A percentile compares a stretch with the other conserved stretches of the same genome.
Conservation (phyloP, 2,329 filamentous ascomycete species). For the Colletotrichum orchidophilum region DNA sequence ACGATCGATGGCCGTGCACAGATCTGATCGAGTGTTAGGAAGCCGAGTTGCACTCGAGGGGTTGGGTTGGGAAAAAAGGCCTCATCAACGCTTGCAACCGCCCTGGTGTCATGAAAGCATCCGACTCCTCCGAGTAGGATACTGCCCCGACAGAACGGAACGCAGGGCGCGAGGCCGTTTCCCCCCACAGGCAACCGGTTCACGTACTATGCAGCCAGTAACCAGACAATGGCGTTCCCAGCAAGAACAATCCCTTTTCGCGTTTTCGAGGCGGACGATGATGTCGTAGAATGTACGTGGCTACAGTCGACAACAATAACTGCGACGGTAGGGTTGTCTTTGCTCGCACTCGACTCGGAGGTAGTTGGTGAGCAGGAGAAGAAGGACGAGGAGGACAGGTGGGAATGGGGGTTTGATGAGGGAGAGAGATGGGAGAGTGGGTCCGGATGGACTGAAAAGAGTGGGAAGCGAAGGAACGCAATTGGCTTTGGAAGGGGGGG, state of each 20-base stretch:
- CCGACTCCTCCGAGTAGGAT: no score
- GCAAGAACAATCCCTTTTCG: not conserved
- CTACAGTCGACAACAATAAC: conserved; percentile 1
- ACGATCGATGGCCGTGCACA: not conserved
- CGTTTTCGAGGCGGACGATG: not conserved
- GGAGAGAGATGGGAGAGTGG: conserved; percentile 20
- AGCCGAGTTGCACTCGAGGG: not conserved
- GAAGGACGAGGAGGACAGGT: not conserved
- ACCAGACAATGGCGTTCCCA: not conserved
- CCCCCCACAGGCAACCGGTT: not conserved
- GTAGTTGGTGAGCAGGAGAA: not conserved
- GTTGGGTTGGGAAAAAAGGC: not conserved
- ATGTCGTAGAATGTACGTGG: not conserved
- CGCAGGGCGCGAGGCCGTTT: conserved; percentile 8
- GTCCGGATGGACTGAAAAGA: conserved; percentile 26
- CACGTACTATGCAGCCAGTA: not conserved
- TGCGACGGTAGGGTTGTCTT: conserved; percentile 6
- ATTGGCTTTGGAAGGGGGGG: conserved; percentile 32
- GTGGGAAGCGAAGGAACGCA: conserved; percentile 26
- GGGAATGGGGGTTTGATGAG: conserved; percentile 30
- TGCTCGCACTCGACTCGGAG: conserved; percentile 12
- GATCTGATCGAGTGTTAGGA: conserved; percentile 2
- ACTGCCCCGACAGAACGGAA: not conserved
- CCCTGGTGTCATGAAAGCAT: not conserved
- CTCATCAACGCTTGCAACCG: not conserved